Base-by-base conservation (phyloP, 176 grass and related monocot species). In the Melocanna baccifera region DNA sequence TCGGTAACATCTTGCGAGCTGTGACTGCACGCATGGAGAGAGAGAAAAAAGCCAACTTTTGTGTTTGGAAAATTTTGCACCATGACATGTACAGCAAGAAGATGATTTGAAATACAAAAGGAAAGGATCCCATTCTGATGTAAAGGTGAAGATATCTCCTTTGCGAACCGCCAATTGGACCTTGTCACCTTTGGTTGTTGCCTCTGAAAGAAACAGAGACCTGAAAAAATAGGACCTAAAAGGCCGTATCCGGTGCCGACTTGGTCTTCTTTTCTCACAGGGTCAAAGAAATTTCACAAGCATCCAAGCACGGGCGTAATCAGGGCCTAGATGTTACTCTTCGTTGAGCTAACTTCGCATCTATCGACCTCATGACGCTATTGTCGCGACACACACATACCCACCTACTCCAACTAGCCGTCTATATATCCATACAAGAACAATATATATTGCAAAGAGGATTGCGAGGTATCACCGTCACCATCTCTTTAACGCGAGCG, bases 251-350 rank as follows among this genome's bases (percentile, higher is more conserved):
- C 4, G 72, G 45, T 65, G 87, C 76, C 73, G 78, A 50, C 65
- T 14, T 73, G 73, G 28, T 3, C 73, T 32, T 23, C 29, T 36
- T 79, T 66, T 73, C 73, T 67, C 88, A 3, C 79, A 13, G 2
- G 40, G 58, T 87, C 79, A 83, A 67, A 78, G 40, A 41, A 73
- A 79, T 29, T 30, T 25, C 29, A 59, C 73, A 83, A 73, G 57
- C 77, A 70, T 73, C 73, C 78, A 86, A 86, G 72, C 88, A 77
- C 52, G 77, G 78, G 71, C 77, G 10, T 70, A 73, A 83, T 56
- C 71, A 65, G 20, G 12, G 6, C 28, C 15, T 2, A 6, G 47
- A 13, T 4, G 55, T 50, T 7, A 6, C 26, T 16, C 47, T 22
- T n/a, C 5, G 62, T 81, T 86, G 67, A 83, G 67, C 47, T 66